A percentile compares a stretch with the other conserved stretches of the same genome.
Conservation (phyloP, 2,329 filamentous ascomycete genomes). For the Phaeomoniella chlamydospora region DNA sequence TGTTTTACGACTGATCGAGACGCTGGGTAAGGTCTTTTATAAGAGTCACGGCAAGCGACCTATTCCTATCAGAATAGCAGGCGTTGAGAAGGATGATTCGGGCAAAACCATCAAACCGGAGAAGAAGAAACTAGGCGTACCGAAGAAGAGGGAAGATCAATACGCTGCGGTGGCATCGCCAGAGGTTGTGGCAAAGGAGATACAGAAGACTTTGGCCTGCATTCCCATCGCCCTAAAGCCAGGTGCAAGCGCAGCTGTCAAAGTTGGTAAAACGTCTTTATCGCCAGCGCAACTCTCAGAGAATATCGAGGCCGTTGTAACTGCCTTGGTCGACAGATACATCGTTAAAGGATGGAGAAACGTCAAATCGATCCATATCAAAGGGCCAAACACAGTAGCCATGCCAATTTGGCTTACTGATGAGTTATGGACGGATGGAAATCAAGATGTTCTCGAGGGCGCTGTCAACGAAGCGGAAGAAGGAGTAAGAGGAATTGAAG, state of each 20-base stretch:
- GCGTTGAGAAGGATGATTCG: slow-evolving; percentile 42
- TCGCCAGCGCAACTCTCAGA: slow-evolving; percentile 60
- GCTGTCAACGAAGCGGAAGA: slow-evolving; percentile 16
- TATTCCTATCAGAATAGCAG: slow-evolving; percentile 62
- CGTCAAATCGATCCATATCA: slow-evolving; percentile 73
- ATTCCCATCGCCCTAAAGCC: slow-evolving; percentile 70
- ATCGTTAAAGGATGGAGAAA: slow-evolving; percentile 81
- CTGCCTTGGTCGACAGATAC: slow-evolving; percentile 59
- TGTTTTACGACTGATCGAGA: slow-evolving; percentile 52
- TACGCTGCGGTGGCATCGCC: slow-evolving; percentile 39
- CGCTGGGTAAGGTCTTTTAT: slow-evolving; percentile 88
- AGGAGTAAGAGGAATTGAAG: slow-evolving; percentile 10
- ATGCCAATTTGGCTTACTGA: slow-evolving; percentile 90
- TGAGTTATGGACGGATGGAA: slow-evolving; percentile 74
- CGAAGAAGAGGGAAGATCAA: slow-evolving; percentile 23
- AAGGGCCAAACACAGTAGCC: slow-evolving; percentile 74
- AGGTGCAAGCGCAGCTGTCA: slow-evolving; percentile 65
- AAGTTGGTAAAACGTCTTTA: slow-evolving; percentile 64
- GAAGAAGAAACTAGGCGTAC: slow-evolving; percentile 16
- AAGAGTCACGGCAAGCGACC: slow-evolving; percentile 70
- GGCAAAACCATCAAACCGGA: slow-evolving; percentile 46
- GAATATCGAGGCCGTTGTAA: slow-evolving; percentile 62
- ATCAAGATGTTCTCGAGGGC: slow-evolving; percentile 43
- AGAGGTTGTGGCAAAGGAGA: slow-evolving; percentile 60
- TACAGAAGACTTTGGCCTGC: slow-evolving; percentile 61